phyloP scores from a whole-genome alignment of 257 asterid species.

The Henckelia pumila region DNA sequence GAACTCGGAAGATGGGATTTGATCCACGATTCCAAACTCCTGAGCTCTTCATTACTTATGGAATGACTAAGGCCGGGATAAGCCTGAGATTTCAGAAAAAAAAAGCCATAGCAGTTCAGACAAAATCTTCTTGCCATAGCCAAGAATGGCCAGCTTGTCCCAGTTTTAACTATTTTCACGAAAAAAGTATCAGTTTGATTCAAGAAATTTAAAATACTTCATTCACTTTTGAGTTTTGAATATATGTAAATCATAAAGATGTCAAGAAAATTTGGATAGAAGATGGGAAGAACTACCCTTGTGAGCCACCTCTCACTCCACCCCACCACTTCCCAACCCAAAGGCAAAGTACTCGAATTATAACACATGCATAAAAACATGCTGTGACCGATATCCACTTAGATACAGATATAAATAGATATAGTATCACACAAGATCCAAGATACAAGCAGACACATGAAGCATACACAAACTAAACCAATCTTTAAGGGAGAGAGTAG shows the following conservation, averaged over 20 bases:
- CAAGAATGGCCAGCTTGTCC: constrained; percentile 1
- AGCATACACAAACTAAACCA: constrained; percentile 1
- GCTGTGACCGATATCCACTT: background rate
- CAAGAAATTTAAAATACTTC: background rate
- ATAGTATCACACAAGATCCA: background rate
- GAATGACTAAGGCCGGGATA: constrained; percentile 79
- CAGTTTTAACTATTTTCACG: background rate
- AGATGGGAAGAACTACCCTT: no score
- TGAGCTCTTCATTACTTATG: constrained; percentile 63
- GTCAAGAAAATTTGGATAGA: no score
- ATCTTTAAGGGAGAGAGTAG: constrained; percentile 10
- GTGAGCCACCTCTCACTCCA: no score
- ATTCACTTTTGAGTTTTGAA: no score
- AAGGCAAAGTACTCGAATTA: no score
- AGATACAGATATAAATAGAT: background rate
- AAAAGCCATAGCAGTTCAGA: background rate
- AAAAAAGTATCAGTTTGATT: background rate
- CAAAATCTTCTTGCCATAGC: background rate
- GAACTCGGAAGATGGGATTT: constrained; percentile 60
- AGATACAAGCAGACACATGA: background rate
- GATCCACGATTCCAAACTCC: constrained; percentile 69
- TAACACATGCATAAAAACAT: background rate
- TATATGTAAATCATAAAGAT: no score
- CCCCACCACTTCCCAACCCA: background rate
- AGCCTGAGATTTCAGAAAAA: constrained; percentile 51